Evolutionary conservation across 2,329 filamentous ascomycete genomes (phyloP).

Genomic region (Elsinoe batatas): DNA sequence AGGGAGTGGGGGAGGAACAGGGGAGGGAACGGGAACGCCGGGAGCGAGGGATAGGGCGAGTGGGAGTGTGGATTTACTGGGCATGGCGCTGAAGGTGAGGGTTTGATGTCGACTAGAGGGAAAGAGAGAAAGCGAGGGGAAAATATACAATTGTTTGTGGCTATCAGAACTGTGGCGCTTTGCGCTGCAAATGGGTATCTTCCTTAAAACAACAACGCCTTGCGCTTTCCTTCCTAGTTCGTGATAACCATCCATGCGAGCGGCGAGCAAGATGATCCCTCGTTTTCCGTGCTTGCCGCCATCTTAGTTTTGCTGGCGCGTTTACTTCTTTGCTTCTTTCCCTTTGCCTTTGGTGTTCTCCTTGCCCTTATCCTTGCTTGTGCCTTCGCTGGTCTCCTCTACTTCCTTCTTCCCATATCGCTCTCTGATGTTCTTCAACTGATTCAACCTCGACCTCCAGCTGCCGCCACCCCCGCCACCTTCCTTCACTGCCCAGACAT

Average conservation of each 20-base stretch:
- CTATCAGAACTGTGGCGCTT: not conserved
- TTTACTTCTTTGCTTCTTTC: slow-evolving; percentile 5
- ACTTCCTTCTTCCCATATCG: slow-evolving; percentile 25
- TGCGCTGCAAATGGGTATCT: not conserved
- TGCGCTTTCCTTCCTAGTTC: not conserved
- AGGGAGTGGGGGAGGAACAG: not conserved
- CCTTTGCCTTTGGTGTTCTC: not conserved
- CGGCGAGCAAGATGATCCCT: no score
- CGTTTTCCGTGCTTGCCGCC: no score
- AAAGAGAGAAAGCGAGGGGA: no score
- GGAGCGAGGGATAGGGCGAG: slow-evolving; percentile 1
- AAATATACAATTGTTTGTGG: not conserved
- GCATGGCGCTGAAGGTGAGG: not conserved
- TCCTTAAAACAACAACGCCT: not conserved
- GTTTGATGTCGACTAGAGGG: no score
- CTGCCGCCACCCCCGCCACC: slow-evolving; percentile 57
- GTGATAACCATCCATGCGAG: not conserved
- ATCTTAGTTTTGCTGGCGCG: not conserved
- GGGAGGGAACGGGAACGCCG: not conserved
- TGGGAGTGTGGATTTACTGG: slow-evolving; percentile 7
- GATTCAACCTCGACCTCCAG: slow-evolving; percentile 77
- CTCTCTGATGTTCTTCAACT: slow-evolving; percentile 74
- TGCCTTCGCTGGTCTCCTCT: not conserved
- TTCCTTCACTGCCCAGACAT: slow-evolving; percentile 75
- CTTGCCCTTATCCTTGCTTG: not conserved